These are phyloP conservation scores for Fomitopsis serialis DNA, from an alignment of 768 basidiomycete genomes.

Conservation along the genomic window DNA sequence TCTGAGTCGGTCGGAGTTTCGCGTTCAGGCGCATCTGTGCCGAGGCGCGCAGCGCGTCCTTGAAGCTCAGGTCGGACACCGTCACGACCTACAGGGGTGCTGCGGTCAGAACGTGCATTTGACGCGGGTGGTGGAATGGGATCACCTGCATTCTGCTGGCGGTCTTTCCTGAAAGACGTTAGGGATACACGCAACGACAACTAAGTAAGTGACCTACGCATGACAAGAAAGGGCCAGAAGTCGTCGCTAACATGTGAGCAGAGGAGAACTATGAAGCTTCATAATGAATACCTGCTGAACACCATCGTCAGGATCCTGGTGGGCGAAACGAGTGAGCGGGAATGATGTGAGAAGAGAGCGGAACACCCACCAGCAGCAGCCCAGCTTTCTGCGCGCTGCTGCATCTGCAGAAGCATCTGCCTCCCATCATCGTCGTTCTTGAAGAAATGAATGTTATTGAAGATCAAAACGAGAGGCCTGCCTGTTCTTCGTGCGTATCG, in stretches of 20 bases:
- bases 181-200: slow-evolving; percentile 1
- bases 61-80: slow-evolving; percentile 59
- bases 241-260: slow-evolving; percentile 55
- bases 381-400: slow-evolving; percentile 85
- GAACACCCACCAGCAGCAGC: slow-evolving; percentile 59
- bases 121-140: not conserved
- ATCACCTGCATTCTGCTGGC: slow-evolving; percentile 70
- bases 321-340: slow-evolving; percentile 2
- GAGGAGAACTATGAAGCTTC: slow-evolving; percentile 2
- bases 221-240: slow-evolving; percentile 71
- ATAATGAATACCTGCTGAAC: slow-evolving; percentile 56
- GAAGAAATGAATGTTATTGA: slow-evolving; percentile 77
- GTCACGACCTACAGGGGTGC: slow-evolving; percentile 48
- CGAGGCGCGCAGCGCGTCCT: slow-evolving; percentile 56
- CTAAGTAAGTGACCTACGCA: slow-evolving; percentile 39
- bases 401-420: slow-evolving; percentile 76
- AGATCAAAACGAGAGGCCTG: slow-evolving; percentile 70
- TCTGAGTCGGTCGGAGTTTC: slow-evolving; percentile 32
- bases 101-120: not conserved
- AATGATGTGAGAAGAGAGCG: slow-evolving; percentile 7
- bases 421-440: slow-evolving; percentile 73
- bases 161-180: slow-evolving; percentile 45
- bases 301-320: slow-evolving; percentile 70
- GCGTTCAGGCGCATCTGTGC: slow-evolving; percentile 43
- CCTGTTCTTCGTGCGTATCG: slow-evolving; percentile 48